Evolutionary conservation across 441 rosid species (phyloP), one percentile per base, ranked within the genome.

Genomic region (Pelargonium cotyledonis): DNA sequence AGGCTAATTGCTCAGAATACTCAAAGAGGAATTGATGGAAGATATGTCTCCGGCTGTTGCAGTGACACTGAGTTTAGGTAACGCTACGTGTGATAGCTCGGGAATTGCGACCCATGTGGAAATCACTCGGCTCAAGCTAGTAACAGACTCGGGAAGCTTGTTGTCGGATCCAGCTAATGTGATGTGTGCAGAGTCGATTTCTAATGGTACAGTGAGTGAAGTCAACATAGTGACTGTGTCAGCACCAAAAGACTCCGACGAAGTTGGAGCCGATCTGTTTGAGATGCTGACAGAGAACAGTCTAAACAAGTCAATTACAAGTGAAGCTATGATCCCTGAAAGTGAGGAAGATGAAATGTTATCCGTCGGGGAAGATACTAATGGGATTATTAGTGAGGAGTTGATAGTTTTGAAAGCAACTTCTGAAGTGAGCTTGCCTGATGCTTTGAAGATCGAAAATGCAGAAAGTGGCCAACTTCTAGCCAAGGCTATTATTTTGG

Each of bases 311-410:
- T 73, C 70, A 12, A 66, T 80, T 58, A 67, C 66, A n/a, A 61
- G 66, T 70, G 79, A 83, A 76, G 69, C 35, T 16, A 70, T 67
- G 57, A 70, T 60, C 65, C 82, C 16, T 18, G 85, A 81, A 70
- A 79, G 79, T 38, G 92, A 80, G 72, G 91, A 85, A 73, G 86
- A 84, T 64, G 95, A 85, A 74, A 76, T 79, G 23, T 71, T 83
- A n/a, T 83, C 89, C 12, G 29, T 89, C 71, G 90, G 83, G 69
- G 90, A 88, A 18, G 91, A 86, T 72, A 51, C 70, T 35, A 80
- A 71, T 65, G 84, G 84, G 55, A 70, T 74, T 18, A 80, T 84
- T 14, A 67, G 77, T 16, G 85, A 85, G 15, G 91, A 88, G 66
- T 73, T 80, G 44, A 60, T 79, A 70, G 70, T 74, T 73, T 70